phyloP scores from a whole-genome alignment of 345 rosid genomes.

The Corchorus olitorius region DNA sequence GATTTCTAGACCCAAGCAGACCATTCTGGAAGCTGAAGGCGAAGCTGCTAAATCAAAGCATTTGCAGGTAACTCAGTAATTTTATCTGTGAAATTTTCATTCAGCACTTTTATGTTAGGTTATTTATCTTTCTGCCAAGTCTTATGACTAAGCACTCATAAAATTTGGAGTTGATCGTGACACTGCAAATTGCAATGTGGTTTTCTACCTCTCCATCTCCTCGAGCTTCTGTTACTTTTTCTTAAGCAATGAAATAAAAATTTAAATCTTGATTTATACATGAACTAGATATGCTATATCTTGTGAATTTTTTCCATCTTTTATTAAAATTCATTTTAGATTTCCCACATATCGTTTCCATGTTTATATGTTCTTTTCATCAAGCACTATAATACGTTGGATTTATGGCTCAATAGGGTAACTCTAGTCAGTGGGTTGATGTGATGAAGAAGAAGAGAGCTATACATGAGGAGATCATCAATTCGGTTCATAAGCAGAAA shows the following conservation, averaged over 20 bases:
- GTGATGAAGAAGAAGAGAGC: conserved; percentile 95
- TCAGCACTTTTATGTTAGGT: too few species aligned
- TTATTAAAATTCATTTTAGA: not conserved
- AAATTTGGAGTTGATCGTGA: not conserved
- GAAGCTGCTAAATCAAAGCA: conserved; percentile 81
- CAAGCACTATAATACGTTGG: not conserved
- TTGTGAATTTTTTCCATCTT: not conserved
- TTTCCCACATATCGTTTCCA: not conserved
- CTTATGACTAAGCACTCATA: not conserved
- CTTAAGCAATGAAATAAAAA: not conserved
- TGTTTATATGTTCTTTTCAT: not conserved
- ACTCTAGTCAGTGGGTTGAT: conserved; percentile 75
- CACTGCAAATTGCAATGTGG: not conserved
- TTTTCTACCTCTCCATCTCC: not conserved
- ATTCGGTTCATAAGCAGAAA: conserved; percentile 60
- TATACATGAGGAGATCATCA: conserved; percentile 73
- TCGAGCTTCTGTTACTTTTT: not conserved
- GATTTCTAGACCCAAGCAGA: conserved; percentile 86
- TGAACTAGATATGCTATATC: not conserved
- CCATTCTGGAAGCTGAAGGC: conserved; percentile 97
- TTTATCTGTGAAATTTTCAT: conserved; percentile 3
- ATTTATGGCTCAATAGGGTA: conserved; percentile 52
- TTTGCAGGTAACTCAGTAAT: conserved; percentile 46
- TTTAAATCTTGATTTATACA: not conserved
- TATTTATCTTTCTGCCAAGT: not conserved